Conservation (phyloP, 148 eudicot genomes). For the Rheum nobile region DNA sequence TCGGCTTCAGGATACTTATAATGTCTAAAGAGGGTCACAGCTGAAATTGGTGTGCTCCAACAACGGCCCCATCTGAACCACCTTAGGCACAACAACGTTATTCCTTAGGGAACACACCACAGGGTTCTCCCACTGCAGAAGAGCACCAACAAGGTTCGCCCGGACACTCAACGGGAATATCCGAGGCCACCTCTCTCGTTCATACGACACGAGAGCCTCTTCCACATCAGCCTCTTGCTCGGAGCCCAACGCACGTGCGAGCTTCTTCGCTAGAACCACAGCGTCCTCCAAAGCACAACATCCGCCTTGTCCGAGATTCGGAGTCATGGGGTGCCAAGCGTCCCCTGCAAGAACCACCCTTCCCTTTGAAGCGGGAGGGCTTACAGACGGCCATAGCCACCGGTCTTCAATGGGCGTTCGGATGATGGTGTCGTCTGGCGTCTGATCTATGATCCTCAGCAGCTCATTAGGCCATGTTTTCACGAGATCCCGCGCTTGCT, state of each 20-base stretch:
- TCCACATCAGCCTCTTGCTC: not conserved
- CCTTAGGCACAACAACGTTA: slow-evolving; percentile 9
- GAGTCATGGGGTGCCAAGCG: slow-evolving; percentile 17
- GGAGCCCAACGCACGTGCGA: not conserved
- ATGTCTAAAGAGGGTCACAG: slow-evolving; percentile 27
- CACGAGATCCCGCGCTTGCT: slow-evolving; percentile 41
- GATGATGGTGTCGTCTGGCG: slow-evolving; percentile 56
- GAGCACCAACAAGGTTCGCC: slow-evolving; percentile 8
- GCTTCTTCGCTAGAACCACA: slow-evolving; percentile 8
- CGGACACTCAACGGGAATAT: not conserved
- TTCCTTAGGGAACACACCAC: slow-evolving; percentile 3
- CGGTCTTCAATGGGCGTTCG: slow-evolving; percentile 60
- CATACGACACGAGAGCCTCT: slow-evolving; percentile 2
- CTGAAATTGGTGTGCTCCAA: slow-evolving; percentile 14
- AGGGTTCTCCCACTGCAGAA: slow-evolving; percentile 14
- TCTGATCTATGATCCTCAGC: slow-evolving; percentile 29
- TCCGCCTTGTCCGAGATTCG: slow-evolving; percentile 16
- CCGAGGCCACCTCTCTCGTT: slow-evolving; percentile 11
- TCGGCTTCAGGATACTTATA: not conserved
- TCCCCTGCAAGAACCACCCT: slow-evolving; percentile 13
- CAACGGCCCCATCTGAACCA: slow-evolving; percentile 6
- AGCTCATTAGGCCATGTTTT: slow-evolving; percentile 58
- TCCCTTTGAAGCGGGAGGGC: slow-evolving; percentile 9
- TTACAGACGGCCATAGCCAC: slow-evolving; percentile 21
- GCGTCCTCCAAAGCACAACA: slow-evolving; percentile 15